Conservation (phyloP, 164 flowering plant species). For the grape (Vitis vinifera) region DNA sequence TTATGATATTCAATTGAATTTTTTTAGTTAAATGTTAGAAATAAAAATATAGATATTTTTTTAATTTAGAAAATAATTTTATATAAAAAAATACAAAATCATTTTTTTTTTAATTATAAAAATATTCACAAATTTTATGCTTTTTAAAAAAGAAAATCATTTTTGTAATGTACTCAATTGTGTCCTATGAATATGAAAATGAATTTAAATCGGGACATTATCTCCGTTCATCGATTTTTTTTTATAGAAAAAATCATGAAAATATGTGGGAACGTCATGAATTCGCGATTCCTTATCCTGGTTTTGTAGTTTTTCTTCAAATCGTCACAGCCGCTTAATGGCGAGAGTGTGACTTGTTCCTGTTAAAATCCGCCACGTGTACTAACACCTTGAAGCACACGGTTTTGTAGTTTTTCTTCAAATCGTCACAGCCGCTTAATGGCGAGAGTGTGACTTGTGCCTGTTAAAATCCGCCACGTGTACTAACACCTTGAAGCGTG, state of each 20-base stretch:
- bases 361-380: constrained; percentile 11
- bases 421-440: constrained; percentile 5
- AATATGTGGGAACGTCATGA: constrained; percentile 18
- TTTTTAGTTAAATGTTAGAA: no score
- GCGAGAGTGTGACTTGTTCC: constrained; percentile 14
- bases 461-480: constrained; percentile 14
- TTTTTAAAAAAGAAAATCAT: no score
- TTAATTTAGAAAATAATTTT: no score
- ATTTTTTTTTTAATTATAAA: no score
- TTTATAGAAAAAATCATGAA: not conserved
- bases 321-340: constrained; percentile 7
- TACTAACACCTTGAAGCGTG: constrained; percentile 12
- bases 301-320: constrained; percentile 19
- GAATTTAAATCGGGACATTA: no score
- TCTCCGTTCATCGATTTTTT: not conserved
- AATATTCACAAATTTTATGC: no score
- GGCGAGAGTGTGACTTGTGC: constrained; percentile 14
- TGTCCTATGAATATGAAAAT: no score
- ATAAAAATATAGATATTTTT: no score
- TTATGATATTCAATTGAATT: no score
- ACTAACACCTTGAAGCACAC: constrained; percentile 4
- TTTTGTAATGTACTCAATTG: no score
- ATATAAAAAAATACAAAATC: no score
- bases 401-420: no score
- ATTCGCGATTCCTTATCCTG: constrained; percentile 27